Base-by-base conservation (phyloP, 2,329 filamentous ascomycete genomes). In the Botryosphaeria dothidea region DNA sequence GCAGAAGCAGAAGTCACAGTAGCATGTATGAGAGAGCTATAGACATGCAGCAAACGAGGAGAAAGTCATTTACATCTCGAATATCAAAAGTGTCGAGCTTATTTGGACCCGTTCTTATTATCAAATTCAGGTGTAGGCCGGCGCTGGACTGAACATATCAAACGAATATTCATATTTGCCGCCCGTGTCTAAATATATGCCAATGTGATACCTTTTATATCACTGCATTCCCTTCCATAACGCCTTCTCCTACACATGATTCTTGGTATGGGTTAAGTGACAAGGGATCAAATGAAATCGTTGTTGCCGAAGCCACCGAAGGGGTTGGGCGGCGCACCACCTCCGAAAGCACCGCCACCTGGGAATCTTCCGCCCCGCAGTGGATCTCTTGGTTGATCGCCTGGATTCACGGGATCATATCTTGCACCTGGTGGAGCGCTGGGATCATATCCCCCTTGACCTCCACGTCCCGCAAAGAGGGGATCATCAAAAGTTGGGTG, bases 401-500 rank as follows among this genome's bases (percentile, higher is more conserved):
- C 81, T 23, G 85, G 85, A 68, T 85, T 84, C 0, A 93, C 79
- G 2, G 94, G 94, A 81, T 98, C 95, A 80, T 92, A 98, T 68
- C 95, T 84, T n/a, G 93, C 90, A 1, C 95, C 95, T 1, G 92
- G 93, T 4, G 95, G 95, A 29, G 87, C 89, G 74, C 89, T 90
- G 1, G 90, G 88, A 73, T 93, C 86, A 72, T 85, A 90, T 15
- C 79, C 77, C 17, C 75, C 81, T 38, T 78, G 77, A 2, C 82
- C 77, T 6, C 75, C 78, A 1, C 82, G 83, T 0, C 89, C 90
- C 5, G 84, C 85, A 74, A 97, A 97, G 54, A 97, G 78, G 6
- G 92, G 92, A 73, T 98, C 93, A 71, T 97, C 92, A 75, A 97
- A 95, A 0, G 93, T 96, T 0, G 95, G 95, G 77, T 97, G 92